phyloP scores from a whole-genome alignment of 2,329 filamentous ascomycete species.

The Cladophialophora exuberans region DNA sequence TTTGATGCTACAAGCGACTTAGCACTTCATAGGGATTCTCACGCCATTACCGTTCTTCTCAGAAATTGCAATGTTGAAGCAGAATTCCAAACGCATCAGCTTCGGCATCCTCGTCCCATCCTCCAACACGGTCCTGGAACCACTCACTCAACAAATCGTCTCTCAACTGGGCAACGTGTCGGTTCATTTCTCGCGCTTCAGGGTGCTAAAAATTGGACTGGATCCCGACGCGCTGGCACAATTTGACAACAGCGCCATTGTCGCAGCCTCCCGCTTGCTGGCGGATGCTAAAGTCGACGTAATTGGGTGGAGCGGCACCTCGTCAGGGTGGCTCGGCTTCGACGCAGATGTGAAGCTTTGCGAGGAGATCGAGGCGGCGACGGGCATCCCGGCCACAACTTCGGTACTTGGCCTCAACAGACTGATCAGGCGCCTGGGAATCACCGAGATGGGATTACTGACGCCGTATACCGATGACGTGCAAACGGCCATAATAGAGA shows the following conservation, averaged over 20 bases:
- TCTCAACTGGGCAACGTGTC: slow-evolving; percentile 38
- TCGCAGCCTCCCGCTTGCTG: slow-evolving; percentile 41
- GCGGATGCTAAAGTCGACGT: slow-evolving; percentile 44
- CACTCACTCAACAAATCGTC: slow-evolving; percentile 45
- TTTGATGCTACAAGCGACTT: not conserved
- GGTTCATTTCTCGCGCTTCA: slow-evolving; percentile 50
- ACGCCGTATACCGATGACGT: slow-evolving; percentile 50
- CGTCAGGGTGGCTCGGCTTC: slow-evolving; percentile 46
- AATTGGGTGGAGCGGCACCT: slow-evolving; percentile 46
- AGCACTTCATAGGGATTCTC: not conserved
- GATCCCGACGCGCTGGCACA: slow-evolving; percentile 38
- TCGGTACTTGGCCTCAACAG: slow-evolving; percentile 46
- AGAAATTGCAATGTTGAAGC: slow-evolving; percentile 4
- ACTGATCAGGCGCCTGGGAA: slow-evolving; percentile 35
- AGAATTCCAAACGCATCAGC: slow-evolving; percentile 6
- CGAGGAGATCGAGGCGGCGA: slow-evolving; percentile 40
- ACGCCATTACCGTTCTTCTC: not conserved
- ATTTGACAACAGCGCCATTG: slow-evolving; percentile 37
- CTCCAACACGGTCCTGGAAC: slow-evolving; percentile 51
- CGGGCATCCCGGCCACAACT: slow-evolving; percentile 45
- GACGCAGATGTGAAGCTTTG: slow-evolving; percentile 47
- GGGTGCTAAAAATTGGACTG: slow-evolving; percentile 45
- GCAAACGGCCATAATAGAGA: slow-evolving; percentile 42
- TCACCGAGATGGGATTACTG: slow-evolving; percentile 42
- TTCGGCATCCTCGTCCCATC: slow-evolving; percentile 50